Evolutionary conservation across 768 basidiomycete species (phyloP).

Genomic region (Sistotremastrum niveocremeum): DNA sequence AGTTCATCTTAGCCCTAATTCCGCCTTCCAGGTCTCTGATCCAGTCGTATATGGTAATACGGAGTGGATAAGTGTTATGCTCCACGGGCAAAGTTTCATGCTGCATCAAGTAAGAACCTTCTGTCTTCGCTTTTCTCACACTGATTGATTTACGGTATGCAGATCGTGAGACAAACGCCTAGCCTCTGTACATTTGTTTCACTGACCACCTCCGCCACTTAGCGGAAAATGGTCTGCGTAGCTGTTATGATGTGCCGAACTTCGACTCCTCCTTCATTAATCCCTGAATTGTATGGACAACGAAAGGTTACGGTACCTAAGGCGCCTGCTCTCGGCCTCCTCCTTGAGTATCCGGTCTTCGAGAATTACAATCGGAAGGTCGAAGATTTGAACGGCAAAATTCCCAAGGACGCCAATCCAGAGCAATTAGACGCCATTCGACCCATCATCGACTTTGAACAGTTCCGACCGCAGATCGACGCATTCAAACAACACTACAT

Average conservation of each 20-base stretch:
- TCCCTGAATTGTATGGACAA: constrained; percentile 75
- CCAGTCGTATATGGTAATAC: constrained; percentile 84
- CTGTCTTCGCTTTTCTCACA: constrained; percentile 1
- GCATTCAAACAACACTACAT: constrained; percentile 78
- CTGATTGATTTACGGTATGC: background rate
- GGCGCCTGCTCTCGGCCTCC: constrained; percentile 87
- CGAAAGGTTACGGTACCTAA: constrained; percentile 77
- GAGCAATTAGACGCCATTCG: constrained; percentile 33
- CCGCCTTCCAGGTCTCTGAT: constrained; percentile 46
- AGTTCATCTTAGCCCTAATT: background rate
- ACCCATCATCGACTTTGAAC: constrained; percentile 58
- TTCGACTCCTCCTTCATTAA: constrained; percentile 54
- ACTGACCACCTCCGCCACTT: constrained; percentile 3
- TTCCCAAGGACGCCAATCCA: constrained; percentile 35
- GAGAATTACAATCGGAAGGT: constrained; percentile 61
- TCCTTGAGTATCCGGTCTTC: constrained; percentile 81
- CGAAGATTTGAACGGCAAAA: constrained; percentile 31
- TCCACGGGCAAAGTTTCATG: constrained; percentile 99
- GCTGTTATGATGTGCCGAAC: constrained; percentile 73
- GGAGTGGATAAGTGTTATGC: constrained; percentile 88
- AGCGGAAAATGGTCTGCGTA: constrained; percentile 96
- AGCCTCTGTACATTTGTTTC: background rate
- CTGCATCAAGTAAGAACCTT: constrained; percentile 73
- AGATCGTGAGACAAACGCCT: constrained; percentile 3
- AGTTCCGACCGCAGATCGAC: constrained; percentile 53